Base-by-base conservation (phyloP, 306 rosid genomes). In the Acacia confusa region DNA sequence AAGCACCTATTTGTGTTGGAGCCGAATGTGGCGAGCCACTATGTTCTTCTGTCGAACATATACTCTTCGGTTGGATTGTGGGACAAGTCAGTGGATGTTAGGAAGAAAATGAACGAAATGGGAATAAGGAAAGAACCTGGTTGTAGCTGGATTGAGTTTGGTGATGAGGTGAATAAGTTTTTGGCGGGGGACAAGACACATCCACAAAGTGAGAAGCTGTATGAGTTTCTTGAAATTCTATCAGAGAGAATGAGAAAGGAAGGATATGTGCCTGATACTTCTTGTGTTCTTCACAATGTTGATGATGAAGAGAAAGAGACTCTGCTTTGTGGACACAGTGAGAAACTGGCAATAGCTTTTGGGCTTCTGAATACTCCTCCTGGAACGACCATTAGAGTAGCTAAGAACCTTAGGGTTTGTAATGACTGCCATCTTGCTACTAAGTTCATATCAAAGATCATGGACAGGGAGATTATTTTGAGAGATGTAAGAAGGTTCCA, bases 401-500 rank as follows among this genome's bases (percentile, higher is more conserved):
- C 97, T 72, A 95, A 95, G 91, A 95, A 95, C 87, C 97, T 95
- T 80, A 80, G 97, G 72, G 92, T 95, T 67, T 95, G 99, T 85
- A 95, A 90, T 74, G 99, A 95, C 73, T 95, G 97, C 67, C 97
- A 95, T 70, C 80, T 67, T 75, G 97, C 97, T 32, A 82, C 91
- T 15, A 95, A 93, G 72, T 78, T 85, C 72, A 90, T 95, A 83
- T 95, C 99, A 19, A 93, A 90, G 87, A 86, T 93, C 24, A 74
- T 83, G 81, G 81, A 84, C 25, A 91, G 98, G 81, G 94, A 90
- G 82, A 95, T 95, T 76, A 85, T 95, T 80, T 79, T 95, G 44
- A 93, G 99, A 85, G 99, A 95, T 86, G 94, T 92, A n/a, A 92
- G 91, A 81, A 87, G 99, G 83, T 95, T 95, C 85, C 98, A 95